Evolutionary conservation across 2,329 filamentous ascomycete species (phyloP).

Genomic region (Helotiales sp.): DNA sequence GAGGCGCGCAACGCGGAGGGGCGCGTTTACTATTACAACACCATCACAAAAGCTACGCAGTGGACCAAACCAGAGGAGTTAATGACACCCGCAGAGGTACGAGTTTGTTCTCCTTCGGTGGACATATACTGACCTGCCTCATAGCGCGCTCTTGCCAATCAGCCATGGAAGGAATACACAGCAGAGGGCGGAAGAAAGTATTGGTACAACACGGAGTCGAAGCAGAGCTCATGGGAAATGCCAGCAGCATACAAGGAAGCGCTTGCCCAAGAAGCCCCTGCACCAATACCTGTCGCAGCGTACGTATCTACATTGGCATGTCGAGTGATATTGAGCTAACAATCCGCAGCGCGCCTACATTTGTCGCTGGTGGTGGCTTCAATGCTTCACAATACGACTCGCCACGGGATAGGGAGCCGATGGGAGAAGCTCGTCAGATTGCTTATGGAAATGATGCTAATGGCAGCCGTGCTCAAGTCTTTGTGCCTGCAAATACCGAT

Average conservation of each 20-base stretch:
- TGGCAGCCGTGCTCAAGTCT: slow-evolving; percentile 51
- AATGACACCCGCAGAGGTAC: slow-evolving; percentile 80
- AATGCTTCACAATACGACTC: slow-evolving; percentile 33
- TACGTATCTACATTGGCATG: slow-evolving; percentile 36
- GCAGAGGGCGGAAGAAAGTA: slow-evolving; percentile 86
- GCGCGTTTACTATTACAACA: slow-evolving; percentile 88
- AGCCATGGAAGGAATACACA: slow-evolving; percentile 92
- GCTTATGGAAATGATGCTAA: slow-evolving; percentile 55
- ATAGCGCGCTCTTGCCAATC: slow-evolving; percentile 75
- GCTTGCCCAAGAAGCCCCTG: slow-evolving; percentile 55
- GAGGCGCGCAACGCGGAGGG: slow-evolving; percentile 81
- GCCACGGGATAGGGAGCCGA: slow-evolving; percentile 39
- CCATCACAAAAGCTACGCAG: slow-evolving; percentile 80
- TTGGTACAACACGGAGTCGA: slow-evolving; percentile 91
- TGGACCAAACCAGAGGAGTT: slow-evolving; percentile 93
- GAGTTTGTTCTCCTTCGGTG: slow-evolving; percentile 27
- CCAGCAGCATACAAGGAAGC: slow-evolving; percentile 79
- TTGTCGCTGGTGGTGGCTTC: slow-evolving; percentile 44
- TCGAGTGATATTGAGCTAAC: not conserved
- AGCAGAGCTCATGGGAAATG: slow-evolving; percentile 93
- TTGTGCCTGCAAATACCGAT: slow-evolving; percentile 65
- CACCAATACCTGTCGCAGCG: slow-evolving; percentile 45
- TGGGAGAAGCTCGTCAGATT: slow-evolving; percentile 58
- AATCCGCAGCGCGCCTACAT: slow-evolving; percentile 36
- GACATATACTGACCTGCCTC: slow-evolving; percentile 15